Conservation (phyloP, 805 yeast species). For the Candida easanensis region DNA sequence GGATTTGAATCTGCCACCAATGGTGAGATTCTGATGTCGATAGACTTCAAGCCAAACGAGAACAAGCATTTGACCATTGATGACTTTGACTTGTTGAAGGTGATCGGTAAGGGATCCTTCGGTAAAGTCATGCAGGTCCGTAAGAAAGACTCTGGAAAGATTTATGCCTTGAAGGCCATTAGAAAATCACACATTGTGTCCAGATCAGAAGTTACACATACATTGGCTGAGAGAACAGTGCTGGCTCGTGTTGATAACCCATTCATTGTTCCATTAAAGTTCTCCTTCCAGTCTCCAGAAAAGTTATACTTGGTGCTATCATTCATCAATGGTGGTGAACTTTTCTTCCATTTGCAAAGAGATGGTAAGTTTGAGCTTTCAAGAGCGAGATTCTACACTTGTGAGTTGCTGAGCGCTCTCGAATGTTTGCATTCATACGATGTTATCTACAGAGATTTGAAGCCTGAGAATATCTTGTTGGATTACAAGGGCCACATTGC, state of each 20-base stretch:
- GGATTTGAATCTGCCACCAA: conserved; percentile 16
- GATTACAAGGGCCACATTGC: conserved; percentile 99
- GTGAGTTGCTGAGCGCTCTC: conserved; percentile 88
- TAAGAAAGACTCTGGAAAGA: conserved; percentile 90
- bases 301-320: conserved; percentile 87
- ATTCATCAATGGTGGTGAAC: conserved; percentile 95
- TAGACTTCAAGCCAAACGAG: conserved; percentile 66
- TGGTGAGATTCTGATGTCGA: conserved; percentile 58
- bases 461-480: conserved; percentile 91
- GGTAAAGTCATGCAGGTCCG: conserved; percentile 99
- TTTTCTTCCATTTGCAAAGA: conserved; percentile 89
- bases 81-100: conserved; percentile 90
- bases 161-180: conserved; percentile 91
- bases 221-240: conserved; percentile 94
- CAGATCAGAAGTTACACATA: conserved; percentile 92
- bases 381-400: conserved; percentile 89
- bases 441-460: conserved; percentile 91
- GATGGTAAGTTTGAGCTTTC: conserved; percentile 87
- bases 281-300: conserved; percentile 96
- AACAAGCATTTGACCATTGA: conserved; percentile 77
- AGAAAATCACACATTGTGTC: conserved; percentile 93
- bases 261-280: conserved; percentile 93
- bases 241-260: conserved; percentile 91
- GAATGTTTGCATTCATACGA: conserved; percentile 89
- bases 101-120: conserved; percentile 96